Evolutionary conservation across 208 protist genomes (phyloP), one percentile per base, ranked within the genome.

Genomic region (Acanthamoeba culbertsoni): DNA sequence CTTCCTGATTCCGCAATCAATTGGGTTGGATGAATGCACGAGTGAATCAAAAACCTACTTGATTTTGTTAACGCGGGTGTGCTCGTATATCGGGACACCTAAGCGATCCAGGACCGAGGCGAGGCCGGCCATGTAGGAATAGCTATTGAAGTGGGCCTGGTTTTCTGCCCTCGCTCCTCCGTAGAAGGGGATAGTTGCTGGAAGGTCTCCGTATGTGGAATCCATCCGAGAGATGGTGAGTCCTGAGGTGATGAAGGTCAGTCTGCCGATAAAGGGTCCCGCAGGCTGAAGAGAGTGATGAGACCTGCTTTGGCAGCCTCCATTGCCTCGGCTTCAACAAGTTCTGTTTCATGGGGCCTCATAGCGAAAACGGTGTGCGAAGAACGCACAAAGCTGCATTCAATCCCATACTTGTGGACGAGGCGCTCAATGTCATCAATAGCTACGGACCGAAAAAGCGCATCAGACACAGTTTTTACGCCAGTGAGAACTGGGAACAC

Each of bases 101-200:
- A 31, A 43, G 48, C 42, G 28, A 51, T 59, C 45, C 0, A 65
- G 79, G 1, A 53, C 79, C 23, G 46, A 37, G 20, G 51, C 79
- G 31, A 89, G 23, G 33, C 79, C 79, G 8, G 63, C 51, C 51
- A 59, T 68, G 51, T 65, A 89, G 5, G 79, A 59, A 37, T 89
- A 89, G 51, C 51, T 68, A 51, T 89, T 89, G 79, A 89, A 89
- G 5, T 65, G 45, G 37, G 79, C 79, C 51, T 89, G 79, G 26
- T 89, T 53, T 31, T 89, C 79, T 4, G 37, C 79, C 4, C 43
- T 3, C 5, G 63, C 53, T 4, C 51, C 79, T 31, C 51, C 48
- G 53, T 46, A 33, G 51, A 89, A 59, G 31, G 45, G 48, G 18
- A 89, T n/a, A 33, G 65, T 20, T n/a, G 12, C 20, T 37, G 35